phyloP scores from a whole-genome alignment of 805 yeast species.

The Kazachstania psychrophila region DNA sequence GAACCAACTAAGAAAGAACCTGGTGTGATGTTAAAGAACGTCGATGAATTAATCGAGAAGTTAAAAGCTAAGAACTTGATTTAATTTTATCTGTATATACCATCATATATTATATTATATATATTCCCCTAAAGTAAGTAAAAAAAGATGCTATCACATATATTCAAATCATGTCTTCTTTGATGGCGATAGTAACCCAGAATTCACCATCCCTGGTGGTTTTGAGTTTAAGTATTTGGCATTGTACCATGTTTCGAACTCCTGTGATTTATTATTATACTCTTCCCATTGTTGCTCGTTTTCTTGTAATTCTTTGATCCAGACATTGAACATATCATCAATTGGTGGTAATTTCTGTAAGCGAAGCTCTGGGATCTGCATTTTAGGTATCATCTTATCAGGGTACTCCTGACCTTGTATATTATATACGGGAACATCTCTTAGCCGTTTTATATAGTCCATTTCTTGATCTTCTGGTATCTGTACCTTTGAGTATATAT shows the following conservation, averaged over 20 bases:
- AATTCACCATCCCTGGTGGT: slow-evolving; percentile 24
- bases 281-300: slow-evolving; percentile 9
- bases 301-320: slow-evolving; percentile 21
- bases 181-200: slow-evolving; percentile 14
- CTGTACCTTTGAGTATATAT: too few species aligned
- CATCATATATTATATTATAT: not conserved
- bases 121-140: not conserved
- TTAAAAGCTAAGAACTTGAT: slow-evolving; percentile 70
- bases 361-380: slow-evolving; percentile 12
- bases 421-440: slow-evolving; percentile 19
- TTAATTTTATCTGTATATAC: slow-evolving; percentile 24
- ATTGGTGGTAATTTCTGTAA: slow-evolving; percentile 14
- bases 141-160: not conserved
- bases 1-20: slow-evolving; percentile 81
- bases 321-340: slow-evolving; percentile 20
- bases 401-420: slow-evolving; percentile 19
- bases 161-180: slow-evolving; percentile 2
- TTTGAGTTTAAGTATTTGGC: slow-evolving; percentile 18
- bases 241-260: slow-evolving; percentile 22
- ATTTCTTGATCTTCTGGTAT: too few species aligned
- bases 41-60: slow-evolving; percentile 72
- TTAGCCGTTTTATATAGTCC: slow-evolving; percentile 9
- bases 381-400: slow-evolving; percentile 3
- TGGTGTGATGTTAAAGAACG: slow-evolving; percentile 70
- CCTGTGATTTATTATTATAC: slow-evolving; percentile 8